Evolutionary conservation across 2,329 filamentous ascomycete species (phyloP).

Genomic region (Plectosphaerella cucumerina): DNA sequence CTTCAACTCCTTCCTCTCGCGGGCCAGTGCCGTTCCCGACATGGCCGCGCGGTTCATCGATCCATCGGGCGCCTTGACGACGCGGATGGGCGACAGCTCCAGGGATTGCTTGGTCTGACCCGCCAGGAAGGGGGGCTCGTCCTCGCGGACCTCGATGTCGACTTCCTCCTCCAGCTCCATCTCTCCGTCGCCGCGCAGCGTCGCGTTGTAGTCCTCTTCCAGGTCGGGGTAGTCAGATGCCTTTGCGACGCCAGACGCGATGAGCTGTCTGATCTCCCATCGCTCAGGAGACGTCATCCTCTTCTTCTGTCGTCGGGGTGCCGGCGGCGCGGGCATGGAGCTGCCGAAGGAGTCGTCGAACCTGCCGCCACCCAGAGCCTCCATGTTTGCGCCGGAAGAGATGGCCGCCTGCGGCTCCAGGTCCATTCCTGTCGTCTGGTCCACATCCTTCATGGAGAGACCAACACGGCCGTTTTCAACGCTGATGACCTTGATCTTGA

Average conservation of each 20-base stretch:
- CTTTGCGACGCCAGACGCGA: constrained; percentile 89
- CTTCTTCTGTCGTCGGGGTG: constrained; percentile 66
- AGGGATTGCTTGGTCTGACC: constrained; percentile 96
- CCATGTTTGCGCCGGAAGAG: constrained; percentile 86
- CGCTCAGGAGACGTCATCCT: constrained; percentile 93
- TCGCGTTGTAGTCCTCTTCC: constrained; percentile 89
- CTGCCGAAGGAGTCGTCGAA: constrained; percentile 61
- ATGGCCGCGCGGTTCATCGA: constrained; percentile 96
- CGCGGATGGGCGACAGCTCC: constrained; percentile 89
- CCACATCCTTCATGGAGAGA: constrained; percentile 95
- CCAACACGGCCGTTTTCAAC: constrained; percentile 79
- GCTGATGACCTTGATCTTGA: constrained; percentile 90
- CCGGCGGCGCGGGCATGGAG: constrained; percentile 35
- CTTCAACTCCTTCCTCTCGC: constrained; percentile 82
- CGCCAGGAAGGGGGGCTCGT: constrained; percentile 92
- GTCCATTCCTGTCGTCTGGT: constrained; percentile 83
- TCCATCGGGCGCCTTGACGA: constrained; percentile 97
- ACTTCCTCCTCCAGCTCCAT: constrained; percentile 95
- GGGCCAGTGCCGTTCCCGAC: constrained; percentile 82
- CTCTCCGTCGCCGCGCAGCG: constrained; percentile 77
- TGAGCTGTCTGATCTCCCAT: constrained; percentile 96
- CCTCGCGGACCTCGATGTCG: constrained; percentile 93
- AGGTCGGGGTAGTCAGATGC: constrained; percentile 92
- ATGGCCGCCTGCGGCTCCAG: constrained; percentile 73
- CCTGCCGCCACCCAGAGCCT: constrained; percentile 65